A percentile compares a stretch with the other conserved stretches of the same genome.
Conservation (phyloP, 202 grass and related monocot genomes). For the Cymbopogon flexuosus region DNA sequence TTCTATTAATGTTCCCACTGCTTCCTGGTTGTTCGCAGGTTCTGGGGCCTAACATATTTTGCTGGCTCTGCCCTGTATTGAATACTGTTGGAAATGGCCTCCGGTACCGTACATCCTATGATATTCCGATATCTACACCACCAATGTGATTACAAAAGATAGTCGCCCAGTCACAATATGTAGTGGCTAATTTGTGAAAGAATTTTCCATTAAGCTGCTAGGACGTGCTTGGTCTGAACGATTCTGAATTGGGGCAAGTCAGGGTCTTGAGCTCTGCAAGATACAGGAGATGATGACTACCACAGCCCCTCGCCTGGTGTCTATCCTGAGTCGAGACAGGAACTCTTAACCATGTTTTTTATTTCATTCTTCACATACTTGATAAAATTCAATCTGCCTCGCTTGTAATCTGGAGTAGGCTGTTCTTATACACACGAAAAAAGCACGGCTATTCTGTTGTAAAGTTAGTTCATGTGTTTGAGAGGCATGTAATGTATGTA, state of each 20-base stretch:
- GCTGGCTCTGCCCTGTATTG: constrained; percentile 62
- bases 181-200: constrained; percentile 16
- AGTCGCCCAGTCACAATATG: constrained; percentile 38
- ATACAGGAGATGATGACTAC: neutral
- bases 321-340: neutral
- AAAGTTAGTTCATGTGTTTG: constrained; percentile 25
- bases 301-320: neutral
- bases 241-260: constrained; percentile 15
- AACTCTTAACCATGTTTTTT: constrained; percentile 16
- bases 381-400: neutral
- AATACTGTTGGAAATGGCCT: constrained; percentile 54
- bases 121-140: constrained; percentile 44
- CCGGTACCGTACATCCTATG: constrained; percentile 54
- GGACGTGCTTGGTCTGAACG: neutral
- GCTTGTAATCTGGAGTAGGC: constrained; percentile 10
- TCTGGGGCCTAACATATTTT: constrained; percentile 69
- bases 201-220: constrained; percentile 3
- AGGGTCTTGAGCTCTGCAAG: constrained; percentile 14
- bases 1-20: neutral
- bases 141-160: constrained; percentile 39
- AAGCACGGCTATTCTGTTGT: constrained; percentile 21
- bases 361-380: constrained; percentile 6
- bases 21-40: constrained; percentile 43
- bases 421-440: neutral
- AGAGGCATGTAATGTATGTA: neutral